phyloP scores from a whole-genome alignment of 331 rosid genomes.

The Malus hybrid region DNA sequence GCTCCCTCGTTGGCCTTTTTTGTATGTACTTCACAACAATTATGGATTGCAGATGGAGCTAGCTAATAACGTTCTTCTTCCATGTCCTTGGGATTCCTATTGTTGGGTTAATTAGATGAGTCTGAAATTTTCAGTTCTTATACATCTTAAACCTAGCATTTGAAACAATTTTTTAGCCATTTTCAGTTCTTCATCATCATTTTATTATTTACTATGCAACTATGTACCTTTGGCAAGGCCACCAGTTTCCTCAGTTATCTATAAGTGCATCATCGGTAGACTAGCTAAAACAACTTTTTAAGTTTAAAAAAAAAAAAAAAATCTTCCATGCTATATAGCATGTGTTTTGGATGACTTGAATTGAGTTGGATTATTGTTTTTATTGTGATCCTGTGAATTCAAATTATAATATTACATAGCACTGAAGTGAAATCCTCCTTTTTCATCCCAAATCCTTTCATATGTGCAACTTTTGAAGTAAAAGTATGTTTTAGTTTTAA shows the following conservation, averaged over 20 bases:
- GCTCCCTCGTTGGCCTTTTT: not conserved
- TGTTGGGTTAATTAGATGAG: not conserved
- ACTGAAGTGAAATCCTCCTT: too few species aligned
- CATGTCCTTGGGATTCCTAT: not conserved
- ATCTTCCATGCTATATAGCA: too few species aligned
- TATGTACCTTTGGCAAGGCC: not conserved
- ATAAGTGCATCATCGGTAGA: not conserved
- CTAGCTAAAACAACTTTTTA: not conserved
- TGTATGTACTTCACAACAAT: not conserved
- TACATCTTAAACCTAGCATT: not conserved
- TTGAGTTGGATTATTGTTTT: too few species aligned
- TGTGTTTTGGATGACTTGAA: too few species aligned
- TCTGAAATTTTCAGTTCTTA: not conserved
- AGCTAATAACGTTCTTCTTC: not conserved
- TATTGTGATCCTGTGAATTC: too few species aligned
- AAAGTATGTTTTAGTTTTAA: too few species aligned
- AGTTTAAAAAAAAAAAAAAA: not conserved
- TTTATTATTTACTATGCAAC: too few species aligned
- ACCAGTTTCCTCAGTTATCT: not conserved
- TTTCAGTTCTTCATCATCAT: too few species aligned
- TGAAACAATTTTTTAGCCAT: too few species aligned
- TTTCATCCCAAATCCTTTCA: not conserved
- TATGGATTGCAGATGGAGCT: not conserved
- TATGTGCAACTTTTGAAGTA: not conserved
- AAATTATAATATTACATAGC: too few species aligned